Evolutionary conservation across 2,329 filamentous ascomycete genomes (phyloP), one percentile per base, ranked within the genome.

Genomic region (Boeremia lycopersici): DNA sequence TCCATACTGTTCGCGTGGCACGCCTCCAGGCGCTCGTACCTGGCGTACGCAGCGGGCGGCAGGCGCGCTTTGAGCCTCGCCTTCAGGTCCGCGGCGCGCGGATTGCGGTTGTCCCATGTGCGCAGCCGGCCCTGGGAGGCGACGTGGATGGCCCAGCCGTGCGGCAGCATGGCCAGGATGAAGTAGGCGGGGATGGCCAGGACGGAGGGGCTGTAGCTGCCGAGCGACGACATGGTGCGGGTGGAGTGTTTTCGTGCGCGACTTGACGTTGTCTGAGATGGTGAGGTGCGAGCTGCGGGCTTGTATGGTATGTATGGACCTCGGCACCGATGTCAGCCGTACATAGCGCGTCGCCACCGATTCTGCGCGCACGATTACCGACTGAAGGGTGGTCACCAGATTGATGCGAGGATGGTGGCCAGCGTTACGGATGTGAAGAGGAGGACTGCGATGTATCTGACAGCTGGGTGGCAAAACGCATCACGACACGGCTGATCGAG

Each of bases 1-100:
- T 82, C 79, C 57, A 80, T 70, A 26, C 74, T 73, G 60, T 81
- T 81, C 26, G 74, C 69, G 57, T 81, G 77, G 30, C 77, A 80
- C 5, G 76, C 72, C 54, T 78, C 74, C 19, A 75, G 71, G 35
- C 79, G 77, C 65, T 81, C 78, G 47, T 74, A 81, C 7, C 65
- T 70, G 11, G 71, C 75, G 56, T 74, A 79, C 5, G 64, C 67
- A 12, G 73, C 68, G 0, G 73, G 59, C 9, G 73, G 63, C 2
- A 79, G 69, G 5, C 67, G 63, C 42, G 76, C 71, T 53, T 74
- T 73, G 45, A 81, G 62, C 28, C 60, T 64, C 6, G 62, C 63
- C 25, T 73, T 73, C 31, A 74, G 40, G 57, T 70, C 69, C 13
- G 58, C 64, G 28, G 73, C 63, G 55, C 76, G 77, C 1, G 79